phyloP scores from a whole-genome alignment of 345 rosid genomes.

The Syzygium jambos region DNA sequence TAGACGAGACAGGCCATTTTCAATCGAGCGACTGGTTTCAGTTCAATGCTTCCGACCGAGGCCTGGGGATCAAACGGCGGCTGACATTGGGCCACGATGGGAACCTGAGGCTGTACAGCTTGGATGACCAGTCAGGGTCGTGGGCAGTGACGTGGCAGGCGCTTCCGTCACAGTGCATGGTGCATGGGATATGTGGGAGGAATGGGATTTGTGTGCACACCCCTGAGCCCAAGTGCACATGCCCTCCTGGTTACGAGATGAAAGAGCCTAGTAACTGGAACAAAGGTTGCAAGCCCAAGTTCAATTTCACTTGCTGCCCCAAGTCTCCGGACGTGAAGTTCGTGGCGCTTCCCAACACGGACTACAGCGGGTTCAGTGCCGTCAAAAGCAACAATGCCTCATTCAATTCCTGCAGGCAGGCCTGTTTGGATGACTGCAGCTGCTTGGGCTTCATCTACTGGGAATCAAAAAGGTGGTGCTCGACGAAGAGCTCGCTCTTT shows the following conservation, averaged over 20 bases:
- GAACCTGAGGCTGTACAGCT: constrained; percentile 36
- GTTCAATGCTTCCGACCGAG: constrained; percentile 23
- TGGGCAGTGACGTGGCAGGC: constrained; percentile 38
- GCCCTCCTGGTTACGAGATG: constrained; percentile 30
- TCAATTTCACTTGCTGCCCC: constrained; percentile 19
- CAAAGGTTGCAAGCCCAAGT: constrained; percentile 33
- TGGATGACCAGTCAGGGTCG: constrained; percentile 4
- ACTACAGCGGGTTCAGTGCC: constrained; percentile 26
- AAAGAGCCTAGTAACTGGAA: constrained; percentile 18
- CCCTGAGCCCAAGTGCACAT: constrained; percentile 28
- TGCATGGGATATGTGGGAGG: constrained; percentile 35
- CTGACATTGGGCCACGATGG: constrained; percentile 32
- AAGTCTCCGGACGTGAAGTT: constrained; percentile 5
- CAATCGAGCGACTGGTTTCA: constrained; percentile 19
- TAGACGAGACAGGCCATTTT: constrained; percentile 28
- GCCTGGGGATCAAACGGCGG: constrained; percentile 28
- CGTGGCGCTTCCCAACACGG: constrained; percentile 10
- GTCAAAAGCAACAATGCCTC: not conserved
- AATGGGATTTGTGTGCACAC: constrained; percentile 28
- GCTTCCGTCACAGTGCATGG: constrained; percentile 8
- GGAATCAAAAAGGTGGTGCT: constrained; percentile 11
- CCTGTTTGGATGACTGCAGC: constrained; percentile 19
- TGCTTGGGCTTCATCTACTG: constrained; percentile 29
- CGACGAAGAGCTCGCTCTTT: constrained; percentile 13
- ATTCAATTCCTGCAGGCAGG: constrained; percentile 14